Base-by-base conservation (phyloP, 768 basidiomycete genomes). In the Sporobolomyces pararoseus region DNA sequence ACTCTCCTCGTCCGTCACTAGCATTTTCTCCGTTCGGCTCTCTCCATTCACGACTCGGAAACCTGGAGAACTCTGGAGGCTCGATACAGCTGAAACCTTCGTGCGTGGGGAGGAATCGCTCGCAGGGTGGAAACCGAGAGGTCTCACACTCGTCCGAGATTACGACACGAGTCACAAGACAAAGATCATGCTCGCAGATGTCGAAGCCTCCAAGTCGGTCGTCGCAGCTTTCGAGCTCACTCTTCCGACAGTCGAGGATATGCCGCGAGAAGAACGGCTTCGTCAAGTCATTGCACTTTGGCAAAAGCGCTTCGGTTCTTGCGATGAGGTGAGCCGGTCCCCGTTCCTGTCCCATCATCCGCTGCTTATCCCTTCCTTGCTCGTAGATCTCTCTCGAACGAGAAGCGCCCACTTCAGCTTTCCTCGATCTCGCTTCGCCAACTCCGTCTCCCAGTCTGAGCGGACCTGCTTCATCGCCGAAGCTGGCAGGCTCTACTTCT, bases 21-120 rank as follows among this genome's bases (percentile, higher is more conserved):
- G 86, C n/a, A 84, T 96, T 52, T 99, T 94, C 82, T 85, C 83
- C 37, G 84, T 98, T 57, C 84, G 85, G 52, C 83, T 98, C 37
- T 86, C 86, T 4, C 93, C 95, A 17, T 89, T 90, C 21, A 81
- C 90, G 70, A 91, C 90, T 25, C 86, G 91, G 51, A 92, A 89
- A 1, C 85, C 91, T 3, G 86, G 86, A 78, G 93, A 97, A 72
- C 82, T 99, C 19, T 97, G 95, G 96, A 83, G 93, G 47, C 82
- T 98, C 60, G 92, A 99, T 81, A 97, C 95, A 1, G 87, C 90
- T 34, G 89, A 90, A 80, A 94, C 92, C 78, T 97, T 94, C 79
- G 93, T 99, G 0, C 85, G 88, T 52, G 95, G 95, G 12, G 94
- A 98, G 78, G 94, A 97, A 76, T 79, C 83, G 5, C 83, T 98